These are phyloP conservation scores for Epichloe bromicola DNA, from an alignment of 2,329 filamentous ascomycete species.

Conservation along the genomic window DNA sequence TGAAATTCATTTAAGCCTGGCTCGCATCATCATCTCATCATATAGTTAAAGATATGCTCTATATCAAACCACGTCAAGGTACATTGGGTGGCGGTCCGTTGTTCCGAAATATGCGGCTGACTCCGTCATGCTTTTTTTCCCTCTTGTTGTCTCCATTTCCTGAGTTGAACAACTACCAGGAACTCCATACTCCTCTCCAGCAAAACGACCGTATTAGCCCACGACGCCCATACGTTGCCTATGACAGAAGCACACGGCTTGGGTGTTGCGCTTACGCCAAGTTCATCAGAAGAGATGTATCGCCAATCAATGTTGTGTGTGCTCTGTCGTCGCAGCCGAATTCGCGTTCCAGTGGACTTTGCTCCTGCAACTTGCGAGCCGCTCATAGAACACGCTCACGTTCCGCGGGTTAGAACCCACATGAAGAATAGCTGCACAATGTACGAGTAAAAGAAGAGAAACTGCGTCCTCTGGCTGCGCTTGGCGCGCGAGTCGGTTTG, in stretches of 20 bases:
- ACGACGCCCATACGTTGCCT: neutral
- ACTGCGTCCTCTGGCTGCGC: slow-evolving; percentile 77
- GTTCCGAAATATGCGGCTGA: neutral
- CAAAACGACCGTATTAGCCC: neutral
- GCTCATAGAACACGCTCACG: slow-evolving; percentile 14
- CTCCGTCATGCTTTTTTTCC: neutral
- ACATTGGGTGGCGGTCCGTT: neutral
- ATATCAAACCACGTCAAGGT: neutral
- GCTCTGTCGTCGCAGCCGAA: neutral
- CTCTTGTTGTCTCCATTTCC: neutral
- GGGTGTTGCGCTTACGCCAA: too few relatives aligned
- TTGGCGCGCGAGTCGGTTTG: slow-evolving; percentile 68
- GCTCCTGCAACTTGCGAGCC: neutral
- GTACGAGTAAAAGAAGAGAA: slow-evolving; percentile 89
- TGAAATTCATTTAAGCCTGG: neutral
- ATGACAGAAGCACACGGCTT: neutral
- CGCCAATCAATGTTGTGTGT: neutral
- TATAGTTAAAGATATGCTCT: neutral
- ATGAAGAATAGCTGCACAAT: slow-evolving; percentile 89
- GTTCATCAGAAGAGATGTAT: too few relatives aligned
- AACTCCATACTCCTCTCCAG: neutral
- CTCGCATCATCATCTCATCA: slow-evolving; percentile 1
- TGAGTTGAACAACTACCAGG: neutral
- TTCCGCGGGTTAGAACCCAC: slow-evolving; percentile 50
- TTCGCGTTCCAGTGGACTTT: neutral